Evolutionary conservation across 768 basidiomycete species (phyloP).

Genomic region (Flagelloscypha sp.): DNA sequence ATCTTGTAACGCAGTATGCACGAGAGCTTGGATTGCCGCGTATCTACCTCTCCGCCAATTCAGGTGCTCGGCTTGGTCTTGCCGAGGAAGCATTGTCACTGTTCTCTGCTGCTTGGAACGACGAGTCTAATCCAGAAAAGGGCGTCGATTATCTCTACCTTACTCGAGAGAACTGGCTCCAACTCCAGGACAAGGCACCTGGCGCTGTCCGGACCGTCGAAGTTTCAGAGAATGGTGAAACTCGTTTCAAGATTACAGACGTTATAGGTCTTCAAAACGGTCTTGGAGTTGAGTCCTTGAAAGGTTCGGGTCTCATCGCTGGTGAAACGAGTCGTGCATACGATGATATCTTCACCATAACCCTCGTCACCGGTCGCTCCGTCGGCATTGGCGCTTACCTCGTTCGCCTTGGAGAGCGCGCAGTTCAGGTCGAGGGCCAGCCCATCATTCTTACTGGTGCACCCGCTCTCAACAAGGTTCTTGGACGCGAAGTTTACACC

Average conservation of each 20-base stretch:
- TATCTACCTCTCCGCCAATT: conserved; percentile 97
- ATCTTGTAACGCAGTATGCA: conserved; percentile 88
- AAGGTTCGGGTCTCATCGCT: conserved; percentile 95
- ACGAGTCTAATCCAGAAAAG: conserved; percentile 77
- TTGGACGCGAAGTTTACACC: conserved; percentile 97
- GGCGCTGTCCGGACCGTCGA: conserved; percentile 75
- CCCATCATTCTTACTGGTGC: conserved; percentile 99
- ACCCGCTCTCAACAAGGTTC: conserved; percentile 93
- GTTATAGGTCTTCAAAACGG: conserved; percentile 97
- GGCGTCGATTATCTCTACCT: conserved; percentile 95
- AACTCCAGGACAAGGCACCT: conserved; percentile 79
- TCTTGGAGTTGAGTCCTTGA: conserved; percentile 91
- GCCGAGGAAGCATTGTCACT: conserved; percentile 86
- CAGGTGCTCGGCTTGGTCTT: conserved; percentile 92
- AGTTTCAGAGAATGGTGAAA: conserved; percentile 79
- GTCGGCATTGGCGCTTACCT: conserved; percentile 99
- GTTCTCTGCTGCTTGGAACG: conserved; percentile 91
- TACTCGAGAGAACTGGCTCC: conserved; percentile 83
- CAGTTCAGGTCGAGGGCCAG: conserved; percentile 98
- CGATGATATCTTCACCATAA: conserved; percentile 99
- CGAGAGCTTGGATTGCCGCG: conserved; percentile 83
- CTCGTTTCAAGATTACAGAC: conserved; percentile 89
- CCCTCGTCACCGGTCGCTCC: conserved; percentile 95
- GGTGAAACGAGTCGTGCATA: conserved; percentile 98
- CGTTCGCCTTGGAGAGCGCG: conserved; percentile 93